Conservation (phyloP, 331 rosid genomes). For the Phaseolus coccineus region DNA sequence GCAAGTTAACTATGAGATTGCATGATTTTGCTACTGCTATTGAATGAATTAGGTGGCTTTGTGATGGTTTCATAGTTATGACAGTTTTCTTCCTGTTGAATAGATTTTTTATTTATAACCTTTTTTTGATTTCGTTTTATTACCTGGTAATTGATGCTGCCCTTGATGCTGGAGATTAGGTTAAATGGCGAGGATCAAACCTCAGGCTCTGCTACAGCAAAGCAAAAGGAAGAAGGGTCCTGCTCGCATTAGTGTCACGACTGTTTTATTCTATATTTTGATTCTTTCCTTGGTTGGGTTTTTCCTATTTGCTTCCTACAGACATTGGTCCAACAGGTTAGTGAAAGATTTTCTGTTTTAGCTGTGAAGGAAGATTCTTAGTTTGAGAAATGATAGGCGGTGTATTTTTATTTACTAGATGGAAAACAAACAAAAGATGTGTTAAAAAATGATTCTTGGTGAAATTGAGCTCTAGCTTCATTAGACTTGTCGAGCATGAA, state of each 20-base stretch:
- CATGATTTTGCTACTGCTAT: constrained; percentile 12
- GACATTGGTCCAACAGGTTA: constrained; percentile 80
- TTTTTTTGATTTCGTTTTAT: constrained; percentile 9
- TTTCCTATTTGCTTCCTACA: constrained; percentile 66
- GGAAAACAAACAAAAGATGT: background rate
- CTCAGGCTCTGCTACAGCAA: constrained; percentile 82
- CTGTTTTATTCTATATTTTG: constrained; percentile 64
- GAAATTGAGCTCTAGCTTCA: constrained; percentile 32
- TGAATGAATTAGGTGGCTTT: constrained; percentile 15
- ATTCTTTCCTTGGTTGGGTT: constrained; percentile 64
- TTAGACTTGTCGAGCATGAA: constrained; percentile 9
- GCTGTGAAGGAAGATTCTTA: constrained; percentile 9
- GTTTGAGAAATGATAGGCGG: constrained; percentile 18
- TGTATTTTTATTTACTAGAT: background rate
- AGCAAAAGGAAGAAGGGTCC: constrained; percentile 97
- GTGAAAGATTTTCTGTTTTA: constrained; percentile 13
- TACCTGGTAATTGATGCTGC: constrained; percentile 29
- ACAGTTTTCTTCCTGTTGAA: background rate
- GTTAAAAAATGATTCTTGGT: constrained; percentile 1
- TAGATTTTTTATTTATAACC: background rate
- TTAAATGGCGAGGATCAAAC: constrained; percentile 84
- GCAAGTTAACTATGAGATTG: background rate
- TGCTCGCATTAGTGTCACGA: constrained; percentile 62
- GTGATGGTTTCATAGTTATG: constrained; percentile 4
- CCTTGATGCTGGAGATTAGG: constrained; percentile 42